Conservation (phyloP, 768 basidiomycete species). For the Boletus sensibilis region DNA sequence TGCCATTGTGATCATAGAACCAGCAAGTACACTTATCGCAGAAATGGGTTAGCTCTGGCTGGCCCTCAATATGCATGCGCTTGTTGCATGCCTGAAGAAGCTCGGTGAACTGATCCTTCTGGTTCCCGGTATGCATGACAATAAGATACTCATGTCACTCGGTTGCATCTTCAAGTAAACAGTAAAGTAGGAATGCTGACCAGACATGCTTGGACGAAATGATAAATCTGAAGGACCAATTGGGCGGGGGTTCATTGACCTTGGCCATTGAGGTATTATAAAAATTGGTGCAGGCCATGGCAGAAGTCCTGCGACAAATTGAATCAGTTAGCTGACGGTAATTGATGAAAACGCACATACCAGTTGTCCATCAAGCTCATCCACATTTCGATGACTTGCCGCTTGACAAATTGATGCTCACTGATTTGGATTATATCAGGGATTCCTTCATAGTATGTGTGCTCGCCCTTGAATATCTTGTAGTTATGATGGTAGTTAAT, state of each 20-base stretch:
- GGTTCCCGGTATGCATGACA: not conserved
- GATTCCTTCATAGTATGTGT: not conserved
- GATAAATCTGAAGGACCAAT: not conserved
- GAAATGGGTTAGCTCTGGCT: not conserved
- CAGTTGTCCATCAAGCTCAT: not conserved
- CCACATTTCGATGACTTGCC: conserved; percentile 1
- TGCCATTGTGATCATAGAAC: not conserved
- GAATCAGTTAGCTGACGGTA: not conserved
- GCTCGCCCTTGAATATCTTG: not conserved
- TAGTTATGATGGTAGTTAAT: conserved; percentile 7
- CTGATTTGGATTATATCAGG: not conserved
- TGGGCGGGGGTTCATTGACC: not conserved
- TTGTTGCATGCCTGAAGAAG: not conserved
- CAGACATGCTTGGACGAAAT: not conserved
- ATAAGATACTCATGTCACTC: not conserved
- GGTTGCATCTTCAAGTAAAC: not conserved
- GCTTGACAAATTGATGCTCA: conserved; percentile 3
- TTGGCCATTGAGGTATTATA: not conserved
- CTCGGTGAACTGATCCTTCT: not conserved
- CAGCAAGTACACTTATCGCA: conserved; percentile 1
- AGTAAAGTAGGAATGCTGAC: not conserved
- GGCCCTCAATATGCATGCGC: not conserved
- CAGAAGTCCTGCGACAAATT: not conserved
- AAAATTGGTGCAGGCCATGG: not conserved
- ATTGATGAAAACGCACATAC: too few species aligned